A percentile compares a stretch with the other conserved stretches of the same genome.
phyloP scores from a whole-genome alignment of 495 filamentous ascomycete genomes.

The Neurospora sp. region DNA sequence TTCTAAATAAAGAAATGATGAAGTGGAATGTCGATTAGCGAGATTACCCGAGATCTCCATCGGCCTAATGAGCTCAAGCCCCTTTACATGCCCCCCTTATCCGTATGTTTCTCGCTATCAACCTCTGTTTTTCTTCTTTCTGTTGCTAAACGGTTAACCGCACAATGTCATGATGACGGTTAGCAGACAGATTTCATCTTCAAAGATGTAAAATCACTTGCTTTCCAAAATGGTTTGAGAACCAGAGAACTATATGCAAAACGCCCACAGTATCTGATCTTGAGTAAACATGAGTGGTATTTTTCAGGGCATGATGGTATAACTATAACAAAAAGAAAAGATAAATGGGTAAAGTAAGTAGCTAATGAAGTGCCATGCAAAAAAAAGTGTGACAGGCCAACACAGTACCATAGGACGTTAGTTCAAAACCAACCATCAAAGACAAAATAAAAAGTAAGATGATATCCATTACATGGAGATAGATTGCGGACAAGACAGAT shows the following conservation, averaged over 20 bases:
- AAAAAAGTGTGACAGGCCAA: constrained; percentile 2
- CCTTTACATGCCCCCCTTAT: background rate
- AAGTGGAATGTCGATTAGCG: background rate
- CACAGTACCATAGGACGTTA: background rate
- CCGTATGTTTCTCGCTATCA: background rate
- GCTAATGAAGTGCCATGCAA: background rate
- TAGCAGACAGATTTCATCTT: background rate
- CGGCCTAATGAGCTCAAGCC: background rate
- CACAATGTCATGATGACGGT: background rate
- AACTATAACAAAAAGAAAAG: background rate
- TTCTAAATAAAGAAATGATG: background rate
- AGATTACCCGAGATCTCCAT: background rate
- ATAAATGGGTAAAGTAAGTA: background rate
- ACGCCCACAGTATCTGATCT: background rate
- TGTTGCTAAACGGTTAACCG: background rate
- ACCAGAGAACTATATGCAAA: background rate
- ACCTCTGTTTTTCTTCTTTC: no score
- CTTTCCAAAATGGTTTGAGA: background rate
- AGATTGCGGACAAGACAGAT: background rate
- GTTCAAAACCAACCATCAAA: background rate
- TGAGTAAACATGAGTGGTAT: background rate
- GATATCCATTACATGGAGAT: background rate
- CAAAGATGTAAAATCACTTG: background rate
- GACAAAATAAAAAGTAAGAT: background rate
- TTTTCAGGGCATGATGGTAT: background rate